Evolutionary conservation across 139 green algal species (phyloP), one percentile per base, ranked within the genome.

Genomic region (Asterochloris erici): DNA sequence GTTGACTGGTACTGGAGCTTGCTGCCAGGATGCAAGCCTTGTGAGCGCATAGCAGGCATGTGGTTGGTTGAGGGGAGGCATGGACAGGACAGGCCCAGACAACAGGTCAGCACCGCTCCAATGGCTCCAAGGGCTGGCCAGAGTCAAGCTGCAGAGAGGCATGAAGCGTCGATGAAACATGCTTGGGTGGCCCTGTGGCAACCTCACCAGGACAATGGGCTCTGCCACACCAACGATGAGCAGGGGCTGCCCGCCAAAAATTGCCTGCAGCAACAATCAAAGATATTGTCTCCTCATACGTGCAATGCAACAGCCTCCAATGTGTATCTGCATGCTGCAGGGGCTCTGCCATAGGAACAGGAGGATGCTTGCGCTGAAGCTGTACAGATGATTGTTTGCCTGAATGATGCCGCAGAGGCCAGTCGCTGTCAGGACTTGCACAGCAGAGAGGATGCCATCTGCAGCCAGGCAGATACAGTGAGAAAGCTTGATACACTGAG

Each of bases 181-280:
- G 38, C 38, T 54, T 54, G 38, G 38, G 38, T 54, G 38, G 38
- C 38, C 38, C 38, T 54, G 38, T 54, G 38, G 38, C 38, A 54
- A 6, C 38, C 38, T 54, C 38, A 54, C 91, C n/a, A 98, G 79
- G 0, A 96, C 93, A 64, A 96, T 94, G 0, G 95, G 95, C 86
- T 98, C 93, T 9, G 95, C 92, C 14, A 98, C 95, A 19, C 95
- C 95, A n/a, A 98, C 88, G 73, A 98, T 97, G 10, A 98, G 89
- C 84, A 98, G 84, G 11, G 95, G 95, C 89, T 98, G 95, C 0
- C 95, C 95, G 38, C 95, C 95, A 17, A 96, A 47, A 16, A 98
- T 2, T 0, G 94, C 84, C 88, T 96, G 91, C 81, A 77, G 1
- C 19, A 24, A n/a, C 68, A n/a, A 79, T 9, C 17, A n/a, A 14